Evolutionary conservation across 441 rosid species (phyloP), one percentile per base, ranked within the genome.

Genomic region (Iberis amara): DNA sequence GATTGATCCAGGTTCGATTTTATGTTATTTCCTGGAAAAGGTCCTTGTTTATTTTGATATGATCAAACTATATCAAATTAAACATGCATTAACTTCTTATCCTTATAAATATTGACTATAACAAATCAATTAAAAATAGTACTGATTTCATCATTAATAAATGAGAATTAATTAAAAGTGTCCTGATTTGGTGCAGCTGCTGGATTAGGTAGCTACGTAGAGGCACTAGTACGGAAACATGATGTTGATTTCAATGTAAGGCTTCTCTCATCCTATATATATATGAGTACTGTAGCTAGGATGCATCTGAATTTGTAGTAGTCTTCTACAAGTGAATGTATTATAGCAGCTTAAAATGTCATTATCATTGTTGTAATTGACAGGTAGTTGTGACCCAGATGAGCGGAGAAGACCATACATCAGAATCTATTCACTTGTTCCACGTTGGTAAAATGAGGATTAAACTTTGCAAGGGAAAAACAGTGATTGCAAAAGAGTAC

Each of bases 381-480:
- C 58, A 92, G 97, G 96, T 89, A 15, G 77, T 92, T 61, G 82
- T 92, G 49, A 78, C 83, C 55, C 97, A 89, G 36, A 77, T 72
- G 74, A 82, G 76, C 66, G 97, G 92, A 27, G 73, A 52, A 18
- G 86, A 82, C 56, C 76, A 77, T 58, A 39, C 74, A 47, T 73
- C 89, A 41, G 97, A 88, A 68, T 78, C 97, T 55, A 82, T 92
- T 59, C 90, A 89, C 53, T 66, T 64, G 47, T 80, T 92, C 67
- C 94, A 83, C 60, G 92, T 92, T 39, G 96, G 96, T 59, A 92
- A 82, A 71, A 89, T 89, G 99, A 89, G 99, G 74, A 82, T 92
- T 53, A 92, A 92, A 69, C 92, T 92, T 56, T 62, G 81, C 51
- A 82, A 81, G 44, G 96, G 96, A 57, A 84, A 77, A 64, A 73